These are phyloP conservation scores for Gossypium rotundifolium DNA, from an alignment of 345 rosid genomes.

Conservation along the genomic window DNA sequence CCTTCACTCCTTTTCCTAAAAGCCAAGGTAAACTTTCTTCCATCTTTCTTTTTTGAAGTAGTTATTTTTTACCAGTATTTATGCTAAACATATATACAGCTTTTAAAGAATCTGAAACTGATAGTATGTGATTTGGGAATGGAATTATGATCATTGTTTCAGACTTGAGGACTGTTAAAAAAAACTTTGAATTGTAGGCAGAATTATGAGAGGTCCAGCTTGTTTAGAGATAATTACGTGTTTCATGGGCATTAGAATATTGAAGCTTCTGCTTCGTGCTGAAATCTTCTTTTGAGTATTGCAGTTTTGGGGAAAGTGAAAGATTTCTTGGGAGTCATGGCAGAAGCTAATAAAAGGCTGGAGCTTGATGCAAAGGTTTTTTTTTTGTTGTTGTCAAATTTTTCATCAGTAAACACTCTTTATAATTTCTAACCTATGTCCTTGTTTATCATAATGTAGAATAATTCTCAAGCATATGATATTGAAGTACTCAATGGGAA, in stretches of 20 bases:
- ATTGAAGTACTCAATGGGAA: constrained; percentile 66
- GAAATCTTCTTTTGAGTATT: background rate
- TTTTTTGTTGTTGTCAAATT: background rate
- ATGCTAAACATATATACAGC: background rate
- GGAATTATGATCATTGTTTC: background rate
- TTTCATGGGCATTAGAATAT: no score
- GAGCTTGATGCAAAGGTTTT: constrained; percentile 53
- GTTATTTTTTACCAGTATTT: background rate
- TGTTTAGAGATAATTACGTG: no score
- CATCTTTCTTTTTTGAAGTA: background rate
- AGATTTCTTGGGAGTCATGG: constrained; percentile 63
- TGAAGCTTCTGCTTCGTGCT: background rate
- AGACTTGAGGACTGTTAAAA: background rate
- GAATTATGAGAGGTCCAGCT: no score
- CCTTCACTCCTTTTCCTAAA: constrained; percentile 32
- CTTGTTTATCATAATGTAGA: constrained; percentile 25
- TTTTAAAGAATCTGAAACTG: background rate
- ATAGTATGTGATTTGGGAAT: background rate
- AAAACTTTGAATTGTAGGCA: no score
- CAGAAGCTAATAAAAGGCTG: constrained; percentile 64
- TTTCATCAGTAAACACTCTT: background rate
- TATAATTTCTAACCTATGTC: background rate
- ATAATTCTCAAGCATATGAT: constrained; percentile 47
- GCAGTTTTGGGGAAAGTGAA: constrained; percentile 64
- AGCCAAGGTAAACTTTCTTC: constrained; percentile 45